These are phyloP conservation scores for Beauveria asiatica DNA, from an alignment of 2,329 filamentous ascomycete species.

Conservation along the genomic window DNA sequence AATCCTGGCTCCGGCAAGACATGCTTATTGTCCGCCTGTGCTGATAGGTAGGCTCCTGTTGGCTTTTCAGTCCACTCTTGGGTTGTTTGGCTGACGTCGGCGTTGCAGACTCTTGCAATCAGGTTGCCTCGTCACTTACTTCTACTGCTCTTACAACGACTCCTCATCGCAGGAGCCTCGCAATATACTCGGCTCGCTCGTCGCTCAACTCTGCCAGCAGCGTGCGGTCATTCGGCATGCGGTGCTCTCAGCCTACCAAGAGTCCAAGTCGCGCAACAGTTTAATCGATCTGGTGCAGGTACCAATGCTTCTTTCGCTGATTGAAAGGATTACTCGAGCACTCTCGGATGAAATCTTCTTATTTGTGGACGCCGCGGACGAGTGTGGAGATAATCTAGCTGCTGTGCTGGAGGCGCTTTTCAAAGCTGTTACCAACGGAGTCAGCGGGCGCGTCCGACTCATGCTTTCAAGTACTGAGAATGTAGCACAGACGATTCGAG, in stretches of 20 bases:
- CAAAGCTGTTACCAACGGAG: neutral
- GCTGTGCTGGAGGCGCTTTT: neutral
- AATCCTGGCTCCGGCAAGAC: constrained; percentile 10
- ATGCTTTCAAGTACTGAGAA: neutral
- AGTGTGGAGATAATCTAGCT: neutral
- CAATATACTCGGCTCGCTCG: constrained; percentile 3
- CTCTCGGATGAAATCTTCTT: neutral
- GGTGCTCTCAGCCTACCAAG: neutral
- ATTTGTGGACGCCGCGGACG: neutral
- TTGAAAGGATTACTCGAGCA: neutral
- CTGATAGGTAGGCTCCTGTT: constrained; percentile 3
- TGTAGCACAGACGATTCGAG: neutral
- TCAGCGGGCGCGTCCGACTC: neutral
- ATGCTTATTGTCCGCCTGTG: constrained; percentile 4
- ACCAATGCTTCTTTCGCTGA: neutral
- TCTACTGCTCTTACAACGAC: constrained; percentile 10
- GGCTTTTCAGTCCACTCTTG: neutral
- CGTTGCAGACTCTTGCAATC: neutral
- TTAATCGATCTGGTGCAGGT: neutral
- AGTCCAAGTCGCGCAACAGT: neutral
- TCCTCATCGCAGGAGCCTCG: constrained; percentile 3
- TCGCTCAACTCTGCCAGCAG: neutral
- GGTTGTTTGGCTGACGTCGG: neutral
- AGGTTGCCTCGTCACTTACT: neutral
- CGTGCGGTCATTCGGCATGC: neutral